phyloP scores from a whole-genome alignment of 768 basidiomycete species.

The Podaxis carcinomalis region DNA sequence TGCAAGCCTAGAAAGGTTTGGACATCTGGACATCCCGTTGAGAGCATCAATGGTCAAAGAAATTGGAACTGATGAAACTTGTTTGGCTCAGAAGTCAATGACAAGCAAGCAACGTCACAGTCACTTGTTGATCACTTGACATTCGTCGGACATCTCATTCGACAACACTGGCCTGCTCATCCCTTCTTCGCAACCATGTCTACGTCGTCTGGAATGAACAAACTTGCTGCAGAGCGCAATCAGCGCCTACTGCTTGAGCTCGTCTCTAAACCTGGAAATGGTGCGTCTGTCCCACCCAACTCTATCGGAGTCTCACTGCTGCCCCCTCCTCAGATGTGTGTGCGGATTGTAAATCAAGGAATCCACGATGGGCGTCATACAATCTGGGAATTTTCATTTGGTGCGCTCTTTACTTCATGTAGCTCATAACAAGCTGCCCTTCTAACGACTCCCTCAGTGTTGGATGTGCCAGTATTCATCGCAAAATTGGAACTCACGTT shows the following conservation, averaged over 20 bases:
- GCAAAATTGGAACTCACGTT: slow-evolving; percentile 92
- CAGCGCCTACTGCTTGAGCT: slow-evolving; percentile 68
- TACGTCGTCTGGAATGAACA: slow-evolving; percentile 43
- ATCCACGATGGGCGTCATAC: slow-evolving; percentile 86
- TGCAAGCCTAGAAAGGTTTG: not conserved
- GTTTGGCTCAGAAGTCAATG: not conserved
- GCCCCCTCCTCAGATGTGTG: slow-evolving; percentile 58
- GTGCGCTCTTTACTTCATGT: slow-evolving; percentile 32
- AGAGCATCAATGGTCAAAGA: not conserved
- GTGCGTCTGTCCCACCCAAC: slow-evolving; percentile 34
- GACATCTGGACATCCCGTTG: not conserved
- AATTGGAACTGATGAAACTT: not conserved
- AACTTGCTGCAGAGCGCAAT: slow-evolving; percentile 60
- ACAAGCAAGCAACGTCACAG: slow-evolving; percentile 2
- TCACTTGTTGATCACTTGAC: not conserved
- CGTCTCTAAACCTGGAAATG: slow-evolving; percentile 72
- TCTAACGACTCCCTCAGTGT: slow-evolving; percentile 41
- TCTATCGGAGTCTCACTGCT: not conserved
- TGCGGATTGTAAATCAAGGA: slow-evolving; percentile 86
- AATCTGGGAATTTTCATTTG: slow-evolving; percentile 90
- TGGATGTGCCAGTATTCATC: slow-evolving; percentile 86
- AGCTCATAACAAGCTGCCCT: slow-evolving; percentile 1
- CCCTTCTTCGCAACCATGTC: slow-evolving; percentile 6
- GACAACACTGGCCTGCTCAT: not conserved
- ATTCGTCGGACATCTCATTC: not conserved